Evolutionary conservation across 805 yeast species (phyloP), one percentile per base, ranked within the genome.

Genomic region (Komagataella pseudopastoris): DNA sequence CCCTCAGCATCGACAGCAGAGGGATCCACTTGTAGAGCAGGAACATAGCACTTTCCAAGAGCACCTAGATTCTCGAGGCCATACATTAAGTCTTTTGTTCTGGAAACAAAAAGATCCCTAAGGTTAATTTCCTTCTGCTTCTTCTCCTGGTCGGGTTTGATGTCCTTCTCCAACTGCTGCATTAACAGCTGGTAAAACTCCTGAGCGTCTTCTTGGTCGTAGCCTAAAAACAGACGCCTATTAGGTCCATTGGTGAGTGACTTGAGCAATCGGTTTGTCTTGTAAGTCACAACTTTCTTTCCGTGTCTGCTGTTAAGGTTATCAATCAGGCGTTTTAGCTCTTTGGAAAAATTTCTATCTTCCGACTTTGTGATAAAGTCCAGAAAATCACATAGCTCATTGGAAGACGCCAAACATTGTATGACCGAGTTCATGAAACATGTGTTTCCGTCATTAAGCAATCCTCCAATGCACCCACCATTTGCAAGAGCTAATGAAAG

Each of bases 201-300:
- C 66, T 90, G 96, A 0, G 97, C 97, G 68, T 90, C 98, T 64
- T 90, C 96, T 67, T 90, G 98, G 60, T 87, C 88, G 62, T 88
- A 88, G 1, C 96, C 93, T 51, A 80, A 66, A 58, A 89, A 80
- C 54, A 88, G 76, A 61, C 83, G 83, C 60, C 81, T 85, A 57
- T 81, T 83, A 12, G 93, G 90, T 0, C 88, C 85, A 60, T 84
- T 83, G 4, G 85, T 76, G 88, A 86, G 83, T 4, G 78, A 76
- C 59, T 77, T 81, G 50, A 85, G 63, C 47, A 86, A 65, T 14
- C 72, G 71, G 52, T 71, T 76, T 0, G 93, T 82, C 56, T 76
- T 80, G 57, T 80, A 85, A 49, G 77, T 79, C 54, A 78, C 83
- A 1, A 81, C 75, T 53, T 71, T 67, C 36, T 68, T 66, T 17